A percentile compares a stretch with the other conserved stretches of the same genome.
These are phyloP conservation scores for Yamadazyma pseudoaaseri DNA, from an alignment of 1,139 yeast genomes.

Conservation along the genomic window DNA sequence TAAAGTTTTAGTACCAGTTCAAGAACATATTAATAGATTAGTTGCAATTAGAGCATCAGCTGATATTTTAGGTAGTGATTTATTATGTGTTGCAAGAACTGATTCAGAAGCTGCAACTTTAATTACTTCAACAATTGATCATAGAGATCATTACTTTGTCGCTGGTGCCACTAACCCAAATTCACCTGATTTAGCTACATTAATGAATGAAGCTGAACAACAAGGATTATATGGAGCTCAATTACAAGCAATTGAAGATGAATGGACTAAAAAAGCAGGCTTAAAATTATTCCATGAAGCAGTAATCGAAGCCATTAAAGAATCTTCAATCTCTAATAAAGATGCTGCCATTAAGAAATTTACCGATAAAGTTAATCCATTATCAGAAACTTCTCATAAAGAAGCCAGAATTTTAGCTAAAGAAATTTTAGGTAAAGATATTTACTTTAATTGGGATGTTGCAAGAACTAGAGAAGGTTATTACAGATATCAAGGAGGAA, in stretches of 20 bases:
- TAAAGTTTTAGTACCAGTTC: constrained; percentile 94
- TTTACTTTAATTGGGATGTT: constrained; percentile 94
- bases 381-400: constrained; percentile 69
- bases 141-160: constrained; percentile 90
- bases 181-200: constrained; percentile 68
- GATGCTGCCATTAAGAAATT: constrained; percentile 64
- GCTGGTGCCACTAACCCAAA: constrained; percentile 89
- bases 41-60: constrained; percentile 95
- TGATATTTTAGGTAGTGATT: constrained; percentile 85
- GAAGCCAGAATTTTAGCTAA: constrained; percentile 81
- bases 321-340: constrained; percentile 62
- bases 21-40: constrained; percentile 92
- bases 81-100: constrained; percentile 89
- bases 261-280: constrained; percentile 84
- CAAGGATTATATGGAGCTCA: constrained; percentile 71
- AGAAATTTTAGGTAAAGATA: constrained; percentile 75
- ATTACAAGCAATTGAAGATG: constrained; percentile 71
- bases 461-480: constrained; percentile 97
- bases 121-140: constrained; percentile 89
- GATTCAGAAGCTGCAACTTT: constrained; percentile 97
- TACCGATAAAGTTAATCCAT: constrained; percentile 68
- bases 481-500: constrained; percentile 95
- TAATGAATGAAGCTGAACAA: constrained; percentile 79
- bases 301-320: constrained; percentile 77
- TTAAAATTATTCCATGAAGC: constrained; percentile 90